phyloP scores from a whole-genome alignment of 169 alveolate genomes.

The Eimeria tenella region DNA sequence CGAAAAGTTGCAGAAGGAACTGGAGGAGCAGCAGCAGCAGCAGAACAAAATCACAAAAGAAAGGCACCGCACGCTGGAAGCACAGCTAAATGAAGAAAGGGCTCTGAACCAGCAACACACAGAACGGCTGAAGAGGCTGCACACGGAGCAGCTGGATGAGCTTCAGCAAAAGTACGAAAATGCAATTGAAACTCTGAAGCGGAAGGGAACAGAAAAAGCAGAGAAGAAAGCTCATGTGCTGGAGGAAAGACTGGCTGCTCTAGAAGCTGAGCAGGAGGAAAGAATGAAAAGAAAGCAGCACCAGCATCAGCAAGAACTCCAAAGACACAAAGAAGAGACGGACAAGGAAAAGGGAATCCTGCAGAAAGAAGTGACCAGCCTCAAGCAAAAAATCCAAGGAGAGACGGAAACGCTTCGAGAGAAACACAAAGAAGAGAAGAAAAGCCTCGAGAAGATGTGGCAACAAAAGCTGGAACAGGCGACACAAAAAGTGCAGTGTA shows the following conservation, averaged over 20 bases:
- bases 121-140: conserved; percentile 27
- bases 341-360: neutral
- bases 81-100: conserved; percentile 36
- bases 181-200: conserved; percentile 7
- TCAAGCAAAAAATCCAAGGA: neutral
- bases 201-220: conserved; percentile 25
- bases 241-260: conserved; percentile 3
- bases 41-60: neutral
- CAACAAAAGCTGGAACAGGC: neutral
- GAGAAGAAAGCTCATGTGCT: conserved; percentile 5
- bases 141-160: conserved; percentile 47
- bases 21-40: conserved; percentile 40
- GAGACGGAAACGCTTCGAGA: neutral
- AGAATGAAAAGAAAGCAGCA: neutral
- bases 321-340: neutral
- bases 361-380: neutral
- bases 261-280: conserved; percentile 33
- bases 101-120: neutral
- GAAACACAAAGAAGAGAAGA: neutral
- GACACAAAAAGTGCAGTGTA: neutral
- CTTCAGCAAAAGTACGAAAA: conserved; percentile 34
- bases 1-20: conserved; percentile 27
- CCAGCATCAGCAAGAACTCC: conserved; percentile 50
- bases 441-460: neutral
- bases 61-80: neutral